phyloP scores from a whole-genome alignment of 805 yeast genomes.

The Metschnikowia peoriensis region DNA sequence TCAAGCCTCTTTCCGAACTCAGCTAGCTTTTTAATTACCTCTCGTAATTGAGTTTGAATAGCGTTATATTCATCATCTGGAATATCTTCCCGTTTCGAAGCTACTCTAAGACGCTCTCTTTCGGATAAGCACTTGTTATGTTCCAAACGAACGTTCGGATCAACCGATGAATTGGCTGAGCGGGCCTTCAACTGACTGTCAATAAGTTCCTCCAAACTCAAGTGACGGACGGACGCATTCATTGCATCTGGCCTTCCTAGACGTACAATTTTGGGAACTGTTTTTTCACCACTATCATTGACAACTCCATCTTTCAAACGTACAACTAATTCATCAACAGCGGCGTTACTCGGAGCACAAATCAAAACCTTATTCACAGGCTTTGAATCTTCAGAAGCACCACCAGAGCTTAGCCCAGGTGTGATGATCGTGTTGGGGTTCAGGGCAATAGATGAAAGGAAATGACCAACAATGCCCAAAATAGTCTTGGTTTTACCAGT shows the following conservation, averaged over 20 bases:
- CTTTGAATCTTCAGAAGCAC: conserved; percentile 31
- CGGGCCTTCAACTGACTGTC: conserved; percentile 54
- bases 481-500: conserved; percentile 98
- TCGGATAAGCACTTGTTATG: conserved; percentile 54
- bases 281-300: conserved; percentile 50
- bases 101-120: conserved; percentile 52
- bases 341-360: conserved; percentile 99
- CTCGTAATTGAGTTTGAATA: conserved; percentile 51
- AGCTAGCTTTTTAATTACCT: conserved; percentile 58
- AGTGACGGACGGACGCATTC: conserved; percentile 74
- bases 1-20: conserved; percentile 73
- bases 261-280: conserved; percentile 72
- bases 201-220: conserved; percentile 83
- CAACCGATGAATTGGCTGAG: conserved; percentile 40
- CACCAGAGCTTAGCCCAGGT: conserved; percentile 20
- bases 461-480: conserved; percentile 83
- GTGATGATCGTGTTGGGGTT: conserved; percentile 18
- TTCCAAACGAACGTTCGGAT: conserved; percentile 47
- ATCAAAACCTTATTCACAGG: conserved; percentile 60
- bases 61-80: conserved; percentile 44
- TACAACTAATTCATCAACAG: conserved; percentile 90
- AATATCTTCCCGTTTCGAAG: conserved; percentile 29
- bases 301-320: conserved; percentile 74
- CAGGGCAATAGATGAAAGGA: conserved; percentile 41
- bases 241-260: conserved; percentile 89